Percentiles rank a stretch among this genome's conserved stretches.
phyloP scores from a whole-genome alignment of 1,284 basidiomycete species.

The Tremellales sp. region DNA sequence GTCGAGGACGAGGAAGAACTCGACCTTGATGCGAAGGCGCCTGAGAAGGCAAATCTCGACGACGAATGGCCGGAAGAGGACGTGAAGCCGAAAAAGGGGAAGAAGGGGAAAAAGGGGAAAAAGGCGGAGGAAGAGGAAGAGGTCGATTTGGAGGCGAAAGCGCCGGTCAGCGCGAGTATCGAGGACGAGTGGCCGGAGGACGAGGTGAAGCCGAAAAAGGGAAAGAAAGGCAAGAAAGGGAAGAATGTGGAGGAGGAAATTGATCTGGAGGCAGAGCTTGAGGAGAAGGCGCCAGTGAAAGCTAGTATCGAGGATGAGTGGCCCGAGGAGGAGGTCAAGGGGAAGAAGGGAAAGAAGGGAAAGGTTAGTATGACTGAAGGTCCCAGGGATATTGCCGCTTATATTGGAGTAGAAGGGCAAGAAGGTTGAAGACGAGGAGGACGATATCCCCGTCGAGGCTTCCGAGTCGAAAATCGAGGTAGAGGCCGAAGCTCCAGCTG shows the following conservation, averaged over 20 bases:
- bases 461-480: conserved; percentile 53
- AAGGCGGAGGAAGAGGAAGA: conserved; percentile 36
- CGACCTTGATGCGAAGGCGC: neutral
- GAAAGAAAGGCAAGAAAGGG: conserved; percentile 56
- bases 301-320: conserved; percentile 38
- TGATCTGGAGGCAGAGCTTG: conserved; percentile 30
- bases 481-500: conserved; percentile 48
- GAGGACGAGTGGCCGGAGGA: conserved; percentile 50
- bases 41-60: conserved; percentile 16
- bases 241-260: conserved; percentile 41
- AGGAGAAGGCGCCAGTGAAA: conserved; percentile 30
- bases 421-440: conserved; percentile 40
- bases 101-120: conserved; percentile 29
- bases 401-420: conserved; percentile 50
- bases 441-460: conserved; percentile 37
- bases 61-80: conserved; percentile 31
- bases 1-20: conserved; percentile 47
- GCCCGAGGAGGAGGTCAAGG: conserved; percentile 39
- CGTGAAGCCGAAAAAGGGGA: conserved; percentile 40
- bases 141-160: conserved; percentile 43
- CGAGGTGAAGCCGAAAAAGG: conserved; percentile 51
- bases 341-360: conserved; percentile 49
- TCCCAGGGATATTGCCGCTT: too few species aligned
- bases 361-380: too few species aligned
- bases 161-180: conserved; percentile 16